Percentiles rank a stretch among this genome's conserved stretches.
Conservation (phyloP, 78 protist genomes). For the Parvularia atlantis region DNA sequence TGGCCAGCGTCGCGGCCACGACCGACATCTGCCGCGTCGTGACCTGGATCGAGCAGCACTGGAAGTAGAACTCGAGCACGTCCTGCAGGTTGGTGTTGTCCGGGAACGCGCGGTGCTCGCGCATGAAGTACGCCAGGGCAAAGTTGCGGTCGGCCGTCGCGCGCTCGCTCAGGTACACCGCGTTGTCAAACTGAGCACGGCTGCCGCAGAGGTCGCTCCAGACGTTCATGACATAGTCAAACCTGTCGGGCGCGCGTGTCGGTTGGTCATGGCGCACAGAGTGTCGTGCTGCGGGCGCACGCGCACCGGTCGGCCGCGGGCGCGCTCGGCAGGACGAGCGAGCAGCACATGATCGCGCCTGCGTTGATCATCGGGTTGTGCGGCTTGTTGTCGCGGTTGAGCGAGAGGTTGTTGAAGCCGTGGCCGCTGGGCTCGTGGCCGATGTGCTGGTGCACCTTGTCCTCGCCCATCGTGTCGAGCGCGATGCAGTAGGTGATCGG, state of each 20-base stretch:
- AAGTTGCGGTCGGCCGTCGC: conserved; percentile 44
- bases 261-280: too few species aligned
- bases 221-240: too few species aligned
- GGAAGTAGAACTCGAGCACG: conserved; percentile 41
- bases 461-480: conserved; percentile 5
- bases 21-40: conserved; percentile 5
- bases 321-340: conserved; percentile 8
- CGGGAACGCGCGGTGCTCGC: conserved; percentile 15
- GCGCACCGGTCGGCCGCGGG: too few species aligned
- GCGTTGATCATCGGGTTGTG: conserved; percentile 57
- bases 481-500: conserved; percentile 29
- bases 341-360: conserved; percentile 46
- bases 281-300: too few species aligned
- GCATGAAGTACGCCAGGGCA: conserved; percentile 37
- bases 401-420: conserved; percentile 23
- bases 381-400: conserved; percentile 27
- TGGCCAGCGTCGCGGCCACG: conserved; percentile 61
- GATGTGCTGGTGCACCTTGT: conserved; percentile 34
- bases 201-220: too few species aligned
- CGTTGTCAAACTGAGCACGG: too few species aligned
- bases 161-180: conserved; percentile 30
- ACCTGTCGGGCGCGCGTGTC: too few species aligned
- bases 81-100: neutral
- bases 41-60: conserved; percentile 26
- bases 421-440: conserved; percentile 47